Conservation (phyloP, 176 grass and related monocot genomes). For the Chrysopogon serrulatus region DNA sequence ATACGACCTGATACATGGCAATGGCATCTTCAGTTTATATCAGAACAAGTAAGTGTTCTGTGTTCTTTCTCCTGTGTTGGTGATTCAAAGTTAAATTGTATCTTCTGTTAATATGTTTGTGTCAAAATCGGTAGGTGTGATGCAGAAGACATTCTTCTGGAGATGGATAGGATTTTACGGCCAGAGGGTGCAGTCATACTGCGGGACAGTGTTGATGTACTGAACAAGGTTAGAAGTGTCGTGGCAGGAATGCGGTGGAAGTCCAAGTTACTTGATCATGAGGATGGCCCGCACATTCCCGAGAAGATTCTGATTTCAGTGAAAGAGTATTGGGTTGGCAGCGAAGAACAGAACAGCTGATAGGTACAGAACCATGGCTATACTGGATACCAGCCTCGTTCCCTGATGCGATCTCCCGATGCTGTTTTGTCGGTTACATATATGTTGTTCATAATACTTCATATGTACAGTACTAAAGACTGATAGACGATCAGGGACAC, state of each 20-base stretch:
- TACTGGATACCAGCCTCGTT: neutral
- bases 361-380: conserved; percentile 24
- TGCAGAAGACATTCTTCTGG: conserved; percentile 74
- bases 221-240: conserved; percentile 63
- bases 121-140: conserved; percentile 42
- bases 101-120: neutral
- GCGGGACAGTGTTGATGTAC: conserved; percentile 57
- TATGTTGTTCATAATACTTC: conserved; percentile 33
- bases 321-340: conserved; percentile 76
- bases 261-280: conserved; percentile 84
- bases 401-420: neutral
- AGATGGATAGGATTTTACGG: conserved; percentile 92
- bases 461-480: conserved; percentile 15
- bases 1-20: conserved; percentile 86
- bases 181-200: conserved; percentile 82
- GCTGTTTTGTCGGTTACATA: conserved; percentile 22
- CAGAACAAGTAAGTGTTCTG: conserved; percentile 59
- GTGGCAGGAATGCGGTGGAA: conserved; percentile 72
- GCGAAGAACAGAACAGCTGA: conserved; percentile 24
- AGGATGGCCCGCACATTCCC: conserved; percentile 67
- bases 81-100: neutral
- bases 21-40: conserved; percentile 70
- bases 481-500: neutral
- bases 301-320: conserved; percentile 69
- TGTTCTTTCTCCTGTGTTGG: conserved; percentile 15